These are phyloP conservation scores for Malassezia brasiliensis DNA, from an alignment of 1,284 basidiomycete species.

Conservation along the genomic window DNA sequence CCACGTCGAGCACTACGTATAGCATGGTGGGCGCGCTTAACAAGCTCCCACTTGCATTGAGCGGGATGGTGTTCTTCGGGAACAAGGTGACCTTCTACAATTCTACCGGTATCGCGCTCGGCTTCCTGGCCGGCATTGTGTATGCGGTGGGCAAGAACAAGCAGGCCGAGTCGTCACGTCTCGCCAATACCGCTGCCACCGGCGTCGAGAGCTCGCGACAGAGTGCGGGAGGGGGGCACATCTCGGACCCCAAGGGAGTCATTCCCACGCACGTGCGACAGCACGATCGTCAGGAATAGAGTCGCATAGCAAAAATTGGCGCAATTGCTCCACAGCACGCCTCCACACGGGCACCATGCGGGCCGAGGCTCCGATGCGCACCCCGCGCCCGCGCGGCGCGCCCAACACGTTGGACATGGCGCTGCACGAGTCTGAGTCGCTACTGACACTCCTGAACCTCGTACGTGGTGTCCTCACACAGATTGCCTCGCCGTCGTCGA, in stretches of 20 bases:
- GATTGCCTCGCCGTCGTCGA: constrained; percentile 2
- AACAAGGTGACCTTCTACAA: constrained; percentile 75
- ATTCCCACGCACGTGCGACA: constrained; percentile 20
- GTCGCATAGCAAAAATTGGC: background rate
- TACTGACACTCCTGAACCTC: constrained; percentile 1
- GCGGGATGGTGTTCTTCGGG: constrained; percentile 53
- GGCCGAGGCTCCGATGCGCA: background rate
- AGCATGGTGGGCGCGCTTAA: constrained; percentile 98
- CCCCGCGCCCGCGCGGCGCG: background rate
- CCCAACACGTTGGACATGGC: background rate
- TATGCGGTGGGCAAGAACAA: constrained; percentile 46
- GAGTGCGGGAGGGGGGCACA: constrained; percentile 4
- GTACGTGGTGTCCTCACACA: constrained; percentile 5
- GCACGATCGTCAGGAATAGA: constrained; percentile 1
- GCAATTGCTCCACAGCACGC: background rate
- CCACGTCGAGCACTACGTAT: constrained; percentile 93
- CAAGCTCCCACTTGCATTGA: constrained; percentile 81
- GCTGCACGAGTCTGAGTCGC: background rate
- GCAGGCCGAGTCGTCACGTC: constrained; percentile 35
- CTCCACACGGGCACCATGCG: constrained; percentile 1
- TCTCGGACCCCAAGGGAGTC: constrained; percentile 19
- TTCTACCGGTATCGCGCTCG: constrained; percentile 73
- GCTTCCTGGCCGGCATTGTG: constrained; percentile 70
- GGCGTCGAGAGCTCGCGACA: constrained; percentile 5
- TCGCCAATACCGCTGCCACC: constrained; percentile 25